Evolutionary conservation across 2,329 filamentous ascomycete species (phyloP).

Genomic region (Podosphaera fusca): DNA sequence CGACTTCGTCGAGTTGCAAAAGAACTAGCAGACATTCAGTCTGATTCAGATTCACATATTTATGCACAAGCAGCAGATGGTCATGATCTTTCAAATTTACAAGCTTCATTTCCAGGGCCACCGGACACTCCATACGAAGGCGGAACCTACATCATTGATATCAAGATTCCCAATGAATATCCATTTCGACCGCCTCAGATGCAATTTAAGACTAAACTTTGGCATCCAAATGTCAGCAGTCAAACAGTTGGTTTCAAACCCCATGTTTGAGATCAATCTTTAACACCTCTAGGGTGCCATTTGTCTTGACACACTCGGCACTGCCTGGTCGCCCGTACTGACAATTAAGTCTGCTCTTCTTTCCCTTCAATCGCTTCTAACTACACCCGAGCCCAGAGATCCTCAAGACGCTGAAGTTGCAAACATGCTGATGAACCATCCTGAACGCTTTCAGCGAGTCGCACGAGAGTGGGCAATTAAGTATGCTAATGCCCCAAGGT

Average conservation of each 20-base stretch:
- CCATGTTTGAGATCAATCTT: slow-evolving; percentile 1
- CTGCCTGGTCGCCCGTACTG: slow-evolving; percentile 83
- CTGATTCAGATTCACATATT: slow-evolving; percentile 58
- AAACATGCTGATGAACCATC: slow-evolving; percentile 61
- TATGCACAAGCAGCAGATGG: slow-evolving; percentile 39
- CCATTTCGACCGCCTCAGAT: slow-evolving; percentile 84
- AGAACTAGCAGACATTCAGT: slow-evolving; percentile 52
- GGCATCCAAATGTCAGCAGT: slow-evolving; percentile 93
- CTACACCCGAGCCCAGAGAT: slow-evolving; percentile 83
- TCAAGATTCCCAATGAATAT: slow-evolving; percentile 69
- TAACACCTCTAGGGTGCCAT: slow-evolving; percentile 54
- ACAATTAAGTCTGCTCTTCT: slow-evolving; percentile 91
- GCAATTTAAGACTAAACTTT: slow-evolving; percentile 80
- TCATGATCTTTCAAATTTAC: slow-evolving; percentile 53
- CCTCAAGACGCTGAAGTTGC: slow-evolving; percentile 94
- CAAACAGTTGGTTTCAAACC: slow-evolving; percentile 44
- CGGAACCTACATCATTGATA: slow-evolving; percentile 61
- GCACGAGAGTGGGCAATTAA: slow-evolving; percentile 80
- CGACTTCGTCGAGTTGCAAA: slow-evolving; percentile 37
- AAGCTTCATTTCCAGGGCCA: slow-evolving; percentile 63
- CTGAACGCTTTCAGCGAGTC: slow-evolving; percentile 54
- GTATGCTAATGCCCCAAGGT: slow-evolving; percentile 52
- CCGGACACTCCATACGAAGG: slow-evolving; percentile 87
- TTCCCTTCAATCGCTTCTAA: slow-evolving; percentile 78
- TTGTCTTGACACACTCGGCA: slow-evolving; percentile 76